Percentiles rank a stretch among this genome's conserved stretches.
Evolutionary conservation across 306 rosid species (phyloP).

Genomic region (Luffa acutangula): DNA sequence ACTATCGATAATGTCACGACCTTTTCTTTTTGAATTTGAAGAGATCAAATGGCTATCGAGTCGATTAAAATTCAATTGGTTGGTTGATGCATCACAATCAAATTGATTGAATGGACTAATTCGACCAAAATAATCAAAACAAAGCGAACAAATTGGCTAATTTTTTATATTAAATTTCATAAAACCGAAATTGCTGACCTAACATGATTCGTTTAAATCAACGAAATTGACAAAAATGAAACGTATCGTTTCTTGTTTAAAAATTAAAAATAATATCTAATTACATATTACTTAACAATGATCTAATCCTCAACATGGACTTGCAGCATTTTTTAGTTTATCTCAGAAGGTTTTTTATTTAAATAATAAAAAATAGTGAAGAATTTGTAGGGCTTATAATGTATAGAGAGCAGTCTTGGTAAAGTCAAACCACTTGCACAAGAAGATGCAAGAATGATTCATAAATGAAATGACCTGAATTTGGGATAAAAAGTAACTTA

Average conservation of each 20-base stretch:
- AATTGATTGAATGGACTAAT: neutral
- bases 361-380: neutral
- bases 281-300: neutral
- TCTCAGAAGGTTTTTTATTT: neutral
- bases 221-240: neutral
- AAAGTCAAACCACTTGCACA: neutral
- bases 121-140: neutral
- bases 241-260: neutral
- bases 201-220: neutral
- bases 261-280: neutral
- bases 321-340: neutral
- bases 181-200: neutral
- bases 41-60: neutral
- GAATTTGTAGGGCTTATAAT: neutral
- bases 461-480: neutral
- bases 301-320: neutral
- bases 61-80: neutral
- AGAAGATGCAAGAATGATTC: neutral
- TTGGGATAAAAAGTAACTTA: neutral
- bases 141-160: neutral
- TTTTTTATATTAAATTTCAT: neutral
- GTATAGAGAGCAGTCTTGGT: neutral
- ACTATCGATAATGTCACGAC: neutral
- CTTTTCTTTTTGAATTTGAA: neutral
- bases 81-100: neutral